Evolutionary conservation across 139 green algal species (phyloP).

Genomic region (Haematococcus lacustris): DNA sequence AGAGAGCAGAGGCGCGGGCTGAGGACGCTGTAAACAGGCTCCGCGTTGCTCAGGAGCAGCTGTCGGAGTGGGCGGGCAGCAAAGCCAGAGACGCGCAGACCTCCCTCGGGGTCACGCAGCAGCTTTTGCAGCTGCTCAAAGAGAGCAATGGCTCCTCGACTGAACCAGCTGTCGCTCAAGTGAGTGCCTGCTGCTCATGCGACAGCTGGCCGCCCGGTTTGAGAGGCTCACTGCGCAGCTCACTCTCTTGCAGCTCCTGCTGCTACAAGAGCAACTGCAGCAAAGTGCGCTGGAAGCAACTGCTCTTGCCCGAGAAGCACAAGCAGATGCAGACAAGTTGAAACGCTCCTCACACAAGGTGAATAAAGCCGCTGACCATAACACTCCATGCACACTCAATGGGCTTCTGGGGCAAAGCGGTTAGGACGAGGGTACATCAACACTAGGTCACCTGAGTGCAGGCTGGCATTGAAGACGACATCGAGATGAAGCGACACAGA

Average conservation of each 20-base stretch:
- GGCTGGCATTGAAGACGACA: neutral
- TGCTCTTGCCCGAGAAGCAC: too few relatives aligned
- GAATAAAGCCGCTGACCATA: neutral
- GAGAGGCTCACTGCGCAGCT: slow-evolving; percentile 4
- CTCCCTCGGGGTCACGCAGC: slow-evolving; percentile 15
- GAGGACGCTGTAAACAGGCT: slow-evolving; percentile 48
- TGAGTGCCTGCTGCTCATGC: neutral
- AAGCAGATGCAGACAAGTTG: too few relatives aligned
- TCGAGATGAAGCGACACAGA: neutral
- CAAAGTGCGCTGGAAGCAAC: too few relatives aligned
- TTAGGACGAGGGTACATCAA: too few relatives aligned
- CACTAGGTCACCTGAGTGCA: too few relatives aligned
- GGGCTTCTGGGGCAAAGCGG: neutral
- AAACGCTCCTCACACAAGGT: neutral
- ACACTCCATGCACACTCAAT: neutral
- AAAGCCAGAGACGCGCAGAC: slow-evolving; percentile 24
- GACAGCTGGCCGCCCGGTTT: slow-evolving; percentile 7
- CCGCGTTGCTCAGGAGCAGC: slow-evolving; percentile 68
- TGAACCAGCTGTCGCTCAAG: slow-evolving; percentile 11
- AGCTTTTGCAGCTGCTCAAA: slow-evolving; percentile 13
- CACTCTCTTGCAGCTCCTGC: slow-evolving; percentile 3
- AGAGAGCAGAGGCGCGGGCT: slow-evolving; percentile 66
- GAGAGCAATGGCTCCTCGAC: slow-evolving; percentile 6
- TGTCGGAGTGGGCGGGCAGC: slow-evolving; percentile 66
- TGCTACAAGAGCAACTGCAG: too few relatives aligned